Percentiles rank a stretch among this genome's conserved stretches.
Evolutionary conservation across 306 rosid genomes (phyloP).

Genomic region (Cicer chorassanicum): DNA sequence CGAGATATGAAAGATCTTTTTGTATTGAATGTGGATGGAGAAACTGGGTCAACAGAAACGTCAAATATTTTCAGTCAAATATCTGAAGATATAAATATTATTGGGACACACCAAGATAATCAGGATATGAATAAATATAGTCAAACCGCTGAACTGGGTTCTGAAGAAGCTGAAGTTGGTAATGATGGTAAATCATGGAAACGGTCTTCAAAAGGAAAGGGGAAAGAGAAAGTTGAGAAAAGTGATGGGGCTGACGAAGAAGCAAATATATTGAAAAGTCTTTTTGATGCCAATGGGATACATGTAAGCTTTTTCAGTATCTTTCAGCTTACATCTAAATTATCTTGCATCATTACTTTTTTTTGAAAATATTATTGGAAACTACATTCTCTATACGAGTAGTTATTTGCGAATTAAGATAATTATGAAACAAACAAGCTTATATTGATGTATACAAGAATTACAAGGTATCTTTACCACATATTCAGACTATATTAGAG

Average conservation of each 20-base stretch:
- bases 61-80: conserved; percentile 79
- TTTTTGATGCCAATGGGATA: conserved; percentile 83
- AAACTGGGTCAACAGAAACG: conserved; percentile 82
- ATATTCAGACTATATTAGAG: background rate
- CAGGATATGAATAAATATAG: conserved; percentile 47
- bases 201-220: conserved; percentile 54
- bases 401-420: conserved; percentile 26
- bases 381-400: conserved; percentile 22
- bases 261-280: conserved; percentile 74
- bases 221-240: conserved; percentile 66
- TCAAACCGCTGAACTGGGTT: conserved; percentile 39
- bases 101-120: conserved; percentile 62
- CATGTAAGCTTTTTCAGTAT: conserved; percentile 68
- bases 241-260: conserved; percentile 65
- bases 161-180: conserved; percentile 48
- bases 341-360: conserved; percentile 27
- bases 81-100: conserved; percentile 68
- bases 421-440: conserved; percentile 36
- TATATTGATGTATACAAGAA: conserved; percentile 26
- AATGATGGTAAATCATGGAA: conserved; percentile 46
- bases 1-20: conserved; percentile 99
- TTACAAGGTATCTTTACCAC: conserved; percentile 22
- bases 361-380: conserved; percentile 31
- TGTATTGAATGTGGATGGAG: conserved; percentile 71
- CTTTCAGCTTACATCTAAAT: conserved; percentile 35